Conservation (phyloP, 345 rosid genomes). For the Camelina laxa region DNA sequence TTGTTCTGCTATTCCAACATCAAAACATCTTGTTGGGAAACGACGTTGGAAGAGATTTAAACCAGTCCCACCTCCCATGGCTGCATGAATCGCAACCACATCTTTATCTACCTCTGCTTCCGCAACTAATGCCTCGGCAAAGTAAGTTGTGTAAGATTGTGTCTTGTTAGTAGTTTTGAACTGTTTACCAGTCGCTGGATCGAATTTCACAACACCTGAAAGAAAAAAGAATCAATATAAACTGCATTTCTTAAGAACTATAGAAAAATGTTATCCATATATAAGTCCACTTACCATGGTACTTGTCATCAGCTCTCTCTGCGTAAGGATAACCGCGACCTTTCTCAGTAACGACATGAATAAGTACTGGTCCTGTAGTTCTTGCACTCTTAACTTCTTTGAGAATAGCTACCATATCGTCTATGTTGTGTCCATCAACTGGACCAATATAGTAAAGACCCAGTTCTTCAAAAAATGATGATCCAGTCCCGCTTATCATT, state of each 20-base stretch:
- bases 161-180: slow-evolving; percentile 70
- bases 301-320: slow-evolving; percentile 93
- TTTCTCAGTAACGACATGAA: slow-evolving; percentile 98
- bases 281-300: slow-evolving; percentile 56
- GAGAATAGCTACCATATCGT: slow-evolving; percentile 83
- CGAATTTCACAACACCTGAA: slow-evolving; percentile 88
- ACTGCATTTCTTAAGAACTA: background rate
- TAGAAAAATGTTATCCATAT: background rate
- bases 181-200: slow-evolving; percentile 95
- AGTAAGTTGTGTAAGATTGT: slow-evolving; percentile 84
- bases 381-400: slow-evolving; percentile 91
- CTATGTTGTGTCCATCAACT: slow-evolving; percentile 93
- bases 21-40: slow-evolving; percentile 86
- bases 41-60: slow-evolving; percentile 86
- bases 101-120: slow-evolving; percentile 92
- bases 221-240: slow-evolving; percentile 26
- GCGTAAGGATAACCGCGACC: slow-evolving; percentile 99
- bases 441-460: slow-evolving; percentile 98
- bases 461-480: slow-evolving; percentile 94
- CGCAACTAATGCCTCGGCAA: slow-evolving; percentile 91
- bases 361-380: slow-evolving; percentile 90
- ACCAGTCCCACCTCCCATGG: slow-evolving; percentile 99
- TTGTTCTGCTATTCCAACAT: slow-evolving; percentile 97
- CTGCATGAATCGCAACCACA: slow-evolving; percentile 95
- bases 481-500: slow-evolving; percentile 96